These are phyloP conservation scores for Cryptococcus sp. DNA, from an alignment of 1,284 basidiomycete genomes.

Conservation along the genomic window DNA sequence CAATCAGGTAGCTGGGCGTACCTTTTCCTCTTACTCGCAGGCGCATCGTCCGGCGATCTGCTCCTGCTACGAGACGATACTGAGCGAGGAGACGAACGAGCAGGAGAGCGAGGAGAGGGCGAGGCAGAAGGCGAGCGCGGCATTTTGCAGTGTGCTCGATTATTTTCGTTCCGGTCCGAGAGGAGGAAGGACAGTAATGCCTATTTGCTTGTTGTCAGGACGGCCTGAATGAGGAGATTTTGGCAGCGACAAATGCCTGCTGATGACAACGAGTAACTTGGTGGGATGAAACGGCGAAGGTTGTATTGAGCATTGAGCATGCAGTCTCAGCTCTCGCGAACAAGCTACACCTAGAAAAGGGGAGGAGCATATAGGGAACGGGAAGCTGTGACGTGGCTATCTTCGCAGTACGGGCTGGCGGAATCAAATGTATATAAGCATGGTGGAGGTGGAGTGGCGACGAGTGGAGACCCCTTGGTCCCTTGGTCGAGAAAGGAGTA, in stretches of 20 bases:
- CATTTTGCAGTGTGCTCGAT: constrained; percentile 20
- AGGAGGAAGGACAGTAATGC: neutral
- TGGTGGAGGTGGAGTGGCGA: too few species aligned
- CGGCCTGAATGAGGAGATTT: too few species aligned
- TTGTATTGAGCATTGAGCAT: neutral
- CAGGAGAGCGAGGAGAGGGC: constrained; percentile 18
- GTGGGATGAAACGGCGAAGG: too few species aligned
- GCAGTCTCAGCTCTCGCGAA: neutral
- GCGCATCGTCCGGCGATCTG: constrained; percentile 28
- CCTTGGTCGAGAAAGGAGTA: too few species aligned
- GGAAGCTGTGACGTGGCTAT: too few species aligned
- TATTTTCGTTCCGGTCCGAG: neutral
- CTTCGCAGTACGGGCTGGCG: too few species aligned
- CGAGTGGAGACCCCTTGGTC: too few species aligned
- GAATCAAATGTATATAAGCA: too few species aligned
- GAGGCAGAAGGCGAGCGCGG: constrained; percentile 30
- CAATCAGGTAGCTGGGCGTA: constrained; percentile 20
- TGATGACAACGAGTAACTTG: too few species aligned
- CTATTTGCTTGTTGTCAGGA: neutral
- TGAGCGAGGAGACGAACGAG: constrained; percentile 13
- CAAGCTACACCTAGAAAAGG: neutral
- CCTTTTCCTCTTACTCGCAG: constrained; percentile 49
- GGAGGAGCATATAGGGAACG: neutral
- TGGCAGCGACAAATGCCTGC: too few species aligned
- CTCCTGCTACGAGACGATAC: constrained; percentile 17